Conservation (phyloP, 495 filamentous ascomycete genomes). For the Pyrenula aspistea region DNA sequence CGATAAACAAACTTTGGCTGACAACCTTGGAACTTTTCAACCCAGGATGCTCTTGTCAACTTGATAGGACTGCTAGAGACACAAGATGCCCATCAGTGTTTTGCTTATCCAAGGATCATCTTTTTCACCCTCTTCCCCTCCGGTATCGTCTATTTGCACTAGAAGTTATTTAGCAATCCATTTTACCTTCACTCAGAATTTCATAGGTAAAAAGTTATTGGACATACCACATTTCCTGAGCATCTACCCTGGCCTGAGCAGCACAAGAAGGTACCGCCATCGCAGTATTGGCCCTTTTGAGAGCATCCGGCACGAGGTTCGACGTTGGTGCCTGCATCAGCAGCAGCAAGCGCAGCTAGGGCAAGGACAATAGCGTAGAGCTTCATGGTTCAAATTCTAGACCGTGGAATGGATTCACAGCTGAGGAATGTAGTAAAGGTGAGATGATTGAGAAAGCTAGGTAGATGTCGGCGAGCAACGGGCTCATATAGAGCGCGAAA, state of each 20-base stretch:
- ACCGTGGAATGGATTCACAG: neutral
- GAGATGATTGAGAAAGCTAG: neutral
- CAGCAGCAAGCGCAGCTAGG: neutral
- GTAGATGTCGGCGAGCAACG: neutral
- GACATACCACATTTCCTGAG: neutral
- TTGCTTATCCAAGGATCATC: neutral
- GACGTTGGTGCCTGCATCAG: neutral
- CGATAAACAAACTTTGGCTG: neutral
- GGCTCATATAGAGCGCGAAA: neutral
- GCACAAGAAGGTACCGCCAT: neutral
- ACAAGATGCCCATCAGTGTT: neutral
- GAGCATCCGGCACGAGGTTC: neutral
- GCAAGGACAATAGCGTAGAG: neutral
- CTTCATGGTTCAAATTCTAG: neutral
- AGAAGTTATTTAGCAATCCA: neutral
- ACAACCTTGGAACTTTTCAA: neutral
- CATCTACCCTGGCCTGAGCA: neutral
- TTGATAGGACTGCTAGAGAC: neutral
- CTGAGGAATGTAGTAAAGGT: neutral
- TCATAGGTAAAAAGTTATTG: neutral
- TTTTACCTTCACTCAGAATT: neutral
- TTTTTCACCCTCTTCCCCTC: neutral
- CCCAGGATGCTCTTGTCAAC: neutral
- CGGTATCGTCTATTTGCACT: neutral
- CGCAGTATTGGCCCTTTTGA: neutral